Percentiles rank a stretch among this genome's conserved stretches.
Evolutionary conservation across 306 rosid species (phyloP).

Genomic region (Medicago lupulina): DNA sequence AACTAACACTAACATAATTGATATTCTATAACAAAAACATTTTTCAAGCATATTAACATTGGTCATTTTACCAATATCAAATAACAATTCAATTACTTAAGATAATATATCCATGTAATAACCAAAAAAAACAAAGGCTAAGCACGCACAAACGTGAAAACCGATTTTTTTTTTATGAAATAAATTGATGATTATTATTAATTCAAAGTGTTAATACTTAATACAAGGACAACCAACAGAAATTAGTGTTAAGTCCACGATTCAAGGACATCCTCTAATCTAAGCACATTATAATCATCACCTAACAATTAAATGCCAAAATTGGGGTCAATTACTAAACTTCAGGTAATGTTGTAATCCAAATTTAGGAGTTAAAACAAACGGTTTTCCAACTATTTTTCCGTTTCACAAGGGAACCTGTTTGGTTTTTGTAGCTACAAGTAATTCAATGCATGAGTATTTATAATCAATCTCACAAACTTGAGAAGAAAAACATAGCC

Average conservation of each 20-base stretch:
- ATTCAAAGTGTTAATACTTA: too few species aligned
- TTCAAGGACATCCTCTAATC: conserved; percentile 39
- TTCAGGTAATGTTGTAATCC: not conserved
- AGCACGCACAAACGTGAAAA: too few species aligned
- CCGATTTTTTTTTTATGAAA: too few species aligned
- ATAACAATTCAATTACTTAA: too few species aligned
- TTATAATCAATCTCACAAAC: not conserved
- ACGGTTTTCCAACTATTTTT: conserved; percentile 32
- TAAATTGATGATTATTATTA: too few species aligned
- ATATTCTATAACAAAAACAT: too few species aligned
- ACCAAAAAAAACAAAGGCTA: too few species aligned
- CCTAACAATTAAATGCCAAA: conserved; percentile 27
- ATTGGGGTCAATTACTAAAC: conserved; percentile 21
- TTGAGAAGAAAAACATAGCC: not conserved
- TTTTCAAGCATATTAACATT: too few species aligned
- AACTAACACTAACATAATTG: too few species aligned
- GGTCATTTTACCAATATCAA: too few species aligned
- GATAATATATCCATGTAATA: too few species aligned
- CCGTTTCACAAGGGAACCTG: conserved; percentile 36
- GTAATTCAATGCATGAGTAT: not conserved
- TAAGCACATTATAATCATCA: not conserved
- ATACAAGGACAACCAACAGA: too few species aligned
- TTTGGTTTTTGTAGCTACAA: not conserved
- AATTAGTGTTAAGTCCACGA: not conserved
- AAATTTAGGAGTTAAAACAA: not conserved